Base-by-base conservation (phyloP, 352 stramenopile species). In the Phytophthora fragariaefolia region DNA sequence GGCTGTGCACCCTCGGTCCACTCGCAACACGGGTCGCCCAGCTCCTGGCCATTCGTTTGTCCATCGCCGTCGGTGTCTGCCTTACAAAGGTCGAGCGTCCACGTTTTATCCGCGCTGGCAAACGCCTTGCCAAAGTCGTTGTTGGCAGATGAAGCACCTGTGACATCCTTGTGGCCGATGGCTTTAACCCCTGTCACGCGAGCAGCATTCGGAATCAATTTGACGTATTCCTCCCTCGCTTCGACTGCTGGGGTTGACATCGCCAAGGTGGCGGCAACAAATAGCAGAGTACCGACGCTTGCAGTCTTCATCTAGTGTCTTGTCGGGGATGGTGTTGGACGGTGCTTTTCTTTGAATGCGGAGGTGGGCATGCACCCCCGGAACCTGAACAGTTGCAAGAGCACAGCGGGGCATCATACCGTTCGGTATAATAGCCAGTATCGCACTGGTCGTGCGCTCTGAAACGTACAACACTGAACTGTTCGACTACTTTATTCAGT, bases 1-100 rank as follows among this genome's bases (percentile, higher is more conserved):
- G 58, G 30, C 13, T 40, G 43, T 7, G 68, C 32, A 0, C 40
- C 38, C 1, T 38, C 38, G 8, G 28, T 48, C 63, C 63, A 72
- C 26, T 62, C 63, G 49, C 82, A 91, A 51, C 74, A 73, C 7
- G 82, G 82, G 42, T 91, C 83, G n/a, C 82, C 83, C 0, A 91
- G 59, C 46, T 91, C 83, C 22, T 84, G 24, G 5, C 83, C 83
- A 36, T 91, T 91, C 13, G 74, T 85, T 18, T 76, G 60, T 5
- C 82, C 82, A 23, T 90, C 83, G 17, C 66, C 69, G n/a, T 80
- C 73, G 15, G 73, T 76, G 56, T 84, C 76, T 7, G 52, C 60
- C 34, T 69, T 27, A 23, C 76, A 83, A 23, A 83, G 60, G 5
- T 52, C 58, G 1, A 58, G 24, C 3, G 30, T 59, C 34, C 46